Evolutionary conservation across 345 rosid genomes (phyloP), one percentile per base, ranked within the genome.

Genomic region (Clarkia xantiana): DNA sequence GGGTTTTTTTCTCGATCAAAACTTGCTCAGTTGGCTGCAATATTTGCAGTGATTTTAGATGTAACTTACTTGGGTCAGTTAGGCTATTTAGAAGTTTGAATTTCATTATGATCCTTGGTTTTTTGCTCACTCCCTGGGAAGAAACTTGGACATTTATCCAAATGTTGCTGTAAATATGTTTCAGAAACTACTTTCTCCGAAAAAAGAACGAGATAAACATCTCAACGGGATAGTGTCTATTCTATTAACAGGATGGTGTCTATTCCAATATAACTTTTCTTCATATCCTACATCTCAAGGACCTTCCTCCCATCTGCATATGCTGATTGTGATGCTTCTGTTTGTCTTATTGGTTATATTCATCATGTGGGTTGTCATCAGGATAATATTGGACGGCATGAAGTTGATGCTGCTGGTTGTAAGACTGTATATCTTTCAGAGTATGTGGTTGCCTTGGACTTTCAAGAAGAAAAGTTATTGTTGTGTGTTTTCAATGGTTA

Each of bases 321-420:
- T 29, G 8, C 17, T 36, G 25, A 14, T 20, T 53, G 38, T 18
- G 10, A 16, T 16, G 45, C 4, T 41, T 40, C 45, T 19, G 3
- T n/a, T 22, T 14, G 14, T 8, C 36, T 41, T 43, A 20, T 19
- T 20, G 22, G 41, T 29, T 11, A 40, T 19, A 13, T 15, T 20
- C 6, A 36, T 41, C 4, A 14, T 45, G 16, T 15, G 40, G 53
- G 14, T 47, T 13, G 19, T 25, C 44, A 22, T 48, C 73, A 90
- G 97, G 83, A 69, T 48, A 81, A 76, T 6, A 43, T 71, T 2
- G 89, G 89, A 47, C 75, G 76, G 67, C 70, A 60, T 1, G 98
- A 91, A 63, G 64, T 81, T 69, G 86, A 83, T 75, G 94, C 80
- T 54, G 78, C 89, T 38, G 82, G 73, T 41, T 86, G 94, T 63